phyloP scores from a whole-genome alignment of 371 early-diverging fungal species.

The Amoeboaphelidium protococcarum region DNA sequence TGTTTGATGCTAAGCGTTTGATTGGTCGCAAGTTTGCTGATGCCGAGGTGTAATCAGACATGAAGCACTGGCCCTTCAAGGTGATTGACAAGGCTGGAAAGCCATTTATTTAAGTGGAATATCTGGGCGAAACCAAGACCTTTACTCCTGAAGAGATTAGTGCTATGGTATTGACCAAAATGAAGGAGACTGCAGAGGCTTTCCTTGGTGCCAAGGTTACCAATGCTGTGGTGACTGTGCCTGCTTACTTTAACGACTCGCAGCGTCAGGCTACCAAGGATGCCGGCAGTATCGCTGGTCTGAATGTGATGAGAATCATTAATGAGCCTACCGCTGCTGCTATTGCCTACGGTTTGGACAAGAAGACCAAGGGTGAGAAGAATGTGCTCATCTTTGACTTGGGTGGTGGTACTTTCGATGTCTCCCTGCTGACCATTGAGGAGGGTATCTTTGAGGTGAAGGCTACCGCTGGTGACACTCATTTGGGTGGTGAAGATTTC shows the following conservation, averaged over 20 bases:
- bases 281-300: conserved; percentile 12
- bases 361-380: conserved; percentile 15
- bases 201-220: conserved; percentile 7
- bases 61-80: conserved; percentile 81
- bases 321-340: conserved; percentile 20
- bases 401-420: conserved; percentile 20
- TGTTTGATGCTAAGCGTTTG: conserved; percentile 92
- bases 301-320: conserved; percentile 10
- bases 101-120: conserved; percentile 56
- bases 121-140: conserved; percentile 60
- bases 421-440: conserved; percentile 13
- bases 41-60: conserved; percentile 64
- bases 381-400: conserved; percentile 17
- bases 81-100: conserved; percentile 49
- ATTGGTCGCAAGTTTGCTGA: conserved; percentile 70
- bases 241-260: conserved; percentile 16
- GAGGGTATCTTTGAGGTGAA: conserved; percentile 11
- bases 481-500: conserved; percentile 17
- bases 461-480: conserved; percentile 17
- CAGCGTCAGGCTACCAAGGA: conserved; percentile 14
- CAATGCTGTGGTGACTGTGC: conserved; percentile 14
- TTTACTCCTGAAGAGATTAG: conserved; percentile 90
- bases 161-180: conserved; percentile 80
- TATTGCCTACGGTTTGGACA: conserved; percentile 17
- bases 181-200: conserved; percentile 44